phyloP scores from a whole-genome alignment of 768 basidiomycete species.

The Boletus vermiculosoides region DNA sequence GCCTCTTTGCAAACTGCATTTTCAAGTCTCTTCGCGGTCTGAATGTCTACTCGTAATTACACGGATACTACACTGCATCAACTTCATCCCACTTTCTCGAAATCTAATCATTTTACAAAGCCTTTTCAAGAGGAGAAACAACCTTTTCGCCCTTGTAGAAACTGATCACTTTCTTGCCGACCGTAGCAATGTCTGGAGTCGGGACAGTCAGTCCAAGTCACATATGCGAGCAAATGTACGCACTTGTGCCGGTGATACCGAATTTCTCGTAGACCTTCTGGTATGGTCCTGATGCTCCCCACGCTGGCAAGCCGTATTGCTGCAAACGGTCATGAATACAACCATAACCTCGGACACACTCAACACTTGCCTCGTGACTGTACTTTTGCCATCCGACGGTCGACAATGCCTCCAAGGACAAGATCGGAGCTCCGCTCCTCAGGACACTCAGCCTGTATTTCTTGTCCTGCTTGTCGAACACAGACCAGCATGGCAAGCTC shows the following conservation, averaged over 20 bases:
- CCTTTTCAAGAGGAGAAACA: slow-evolving; percentile 74
- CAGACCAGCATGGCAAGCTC: slow-evolving; percentile 86
- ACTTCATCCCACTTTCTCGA: neutral
- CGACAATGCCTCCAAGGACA: slow-evolving; percentile 83
- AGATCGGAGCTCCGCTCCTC: slow-evolving; percentile 84
- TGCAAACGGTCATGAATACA: slow-evolving; percentile 22
- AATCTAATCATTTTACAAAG: slow-evolving; percentile 41
- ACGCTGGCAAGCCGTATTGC: slow-evolving; percentile 71
- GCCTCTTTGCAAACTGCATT: neutral
- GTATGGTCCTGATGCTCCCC: slow-evolving; percentile 91
- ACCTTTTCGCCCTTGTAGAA: slow-evolving; percentile 81
- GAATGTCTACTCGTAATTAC: slow-evolving; percentile 13
- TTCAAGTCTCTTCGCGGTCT: neutral
- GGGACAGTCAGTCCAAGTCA: slow-evolving; percentile 8
- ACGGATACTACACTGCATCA: slow-evolving; percentile 12
- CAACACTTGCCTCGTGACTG: slow-evolving; percentile 67
- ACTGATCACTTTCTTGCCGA: slow-evolving; percentile 82
- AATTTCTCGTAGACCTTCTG: slow-evolving; percentile 90
- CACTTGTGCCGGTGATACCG: slow-evolving; percentile 75
- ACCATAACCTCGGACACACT: neutral
- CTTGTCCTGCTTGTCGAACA: slow-evolving; percentile 78
- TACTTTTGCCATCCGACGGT: slow-evolving; percentile 88
- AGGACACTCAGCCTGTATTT: slow-evolving; percentile 83
- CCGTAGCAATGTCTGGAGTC: slow-evolving; percentile 63
- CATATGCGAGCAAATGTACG: slow-evolving; percentile 27